A percentile compares a stretch with the other conserved stretches of the same genome.
These are phyloP conservation scores for Craterostigma plantagineum DNA, from an alignment of 257 asterid genomes.

Conservation along the genomic window DNA sequence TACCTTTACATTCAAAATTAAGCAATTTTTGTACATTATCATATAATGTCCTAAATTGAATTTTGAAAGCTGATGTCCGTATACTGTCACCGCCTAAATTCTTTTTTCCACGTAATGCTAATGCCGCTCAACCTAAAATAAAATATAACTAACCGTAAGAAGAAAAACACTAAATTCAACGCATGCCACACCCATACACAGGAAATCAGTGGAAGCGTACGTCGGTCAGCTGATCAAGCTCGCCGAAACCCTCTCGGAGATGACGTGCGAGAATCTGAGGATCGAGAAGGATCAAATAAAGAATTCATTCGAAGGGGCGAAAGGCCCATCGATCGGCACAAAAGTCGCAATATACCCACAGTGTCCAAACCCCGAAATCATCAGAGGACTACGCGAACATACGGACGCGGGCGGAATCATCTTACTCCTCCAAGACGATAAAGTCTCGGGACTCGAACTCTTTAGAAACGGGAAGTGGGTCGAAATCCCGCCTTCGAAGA, in stretches of 20 bases:
- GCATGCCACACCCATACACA: too few relatives aligned
- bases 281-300: conserved; percentile 36
- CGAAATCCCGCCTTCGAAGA: conserved; percentile 62
- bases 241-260: conserved; percentile 55
- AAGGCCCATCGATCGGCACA: conserved; percentile 54
- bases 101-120: too few relatives aligned
- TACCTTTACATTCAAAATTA: too few relatives aligned
- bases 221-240: conserved; percentile 20
- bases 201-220: too few relatives aligned
- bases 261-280: conserved; percentile 64
- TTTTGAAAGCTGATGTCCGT: too few relatives aligned
- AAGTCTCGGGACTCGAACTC: conserved; percentile 76
- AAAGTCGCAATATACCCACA: conserved; percentile 69
- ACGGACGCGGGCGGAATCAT: conserved; percentile 89
- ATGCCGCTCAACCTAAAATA: too few relatives aligned
- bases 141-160: too few relatives aligned
- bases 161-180: too few relatives aligned
- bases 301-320: conserved; percentile 45
- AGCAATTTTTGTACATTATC: too few relatives aligned
- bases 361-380: conserved; percentile 47
- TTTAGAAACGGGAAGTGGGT: conserved; percentile 74
- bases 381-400: conserved; percentile 79
- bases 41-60: too few relatives aligned
- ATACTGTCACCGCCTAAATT: too few relatives aligned
- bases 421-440: conserved; percentile 71